Percentiles rank a stretch among this genome's conserved stretches.
Conservation (phyloP, 495 filamentous ascomycete genomes). For the Glarea lozoyensis region DNA sequence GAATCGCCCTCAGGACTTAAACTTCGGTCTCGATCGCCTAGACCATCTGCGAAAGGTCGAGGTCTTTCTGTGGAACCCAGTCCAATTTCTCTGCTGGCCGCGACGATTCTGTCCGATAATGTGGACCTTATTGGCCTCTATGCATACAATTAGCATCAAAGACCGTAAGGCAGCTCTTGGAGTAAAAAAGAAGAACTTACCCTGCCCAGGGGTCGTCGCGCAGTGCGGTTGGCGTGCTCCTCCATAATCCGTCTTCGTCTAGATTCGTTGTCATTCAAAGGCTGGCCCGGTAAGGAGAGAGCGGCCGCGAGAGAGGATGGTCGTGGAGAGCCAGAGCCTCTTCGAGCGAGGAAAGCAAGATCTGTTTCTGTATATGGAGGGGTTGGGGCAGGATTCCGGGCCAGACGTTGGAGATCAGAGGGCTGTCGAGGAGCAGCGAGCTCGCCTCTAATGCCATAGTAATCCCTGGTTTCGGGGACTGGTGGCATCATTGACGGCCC, state of each 20-base stretch:
- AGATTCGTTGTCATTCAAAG: neutral
- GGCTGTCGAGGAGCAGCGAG: constrained; percentile 6
- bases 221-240: too few species aligned
- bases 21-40: constrained; percentile 78
- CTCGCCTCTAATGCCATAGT: constrained; percentile 11
- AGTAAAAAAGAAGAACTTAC: too few species aligned
- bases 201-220: too few species aligned
- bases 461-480: constrained; percentile 29
- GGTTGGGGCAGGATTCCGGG: constrained; percentile 14
- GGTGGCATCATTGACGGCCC: constrained; percentile 20
- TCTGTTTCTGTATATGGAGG: constrained; percentile 17
- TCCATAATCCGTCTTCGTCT: neutral
- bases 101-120: neutral
- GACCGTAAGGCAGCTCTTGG: too few species aligned
- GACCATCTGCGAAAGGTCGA: constrained; percentile 47
- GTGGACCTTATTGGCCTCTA: too few species aligned
- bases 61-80: constrained; percentile 13
- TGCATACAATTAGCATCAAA: too few species aligned
- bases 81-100: too few species aligned
- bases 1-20: constrained; percentile 63
- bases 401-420: constrained; percentile 14
- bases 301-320: constrained; percentile 13
- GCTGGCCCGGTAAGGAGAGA: constrained; percentile 10
- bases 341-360: constrained; percentile 6
- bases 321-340: constrained; percentile 7